Evolutionary conservation across 805 yeast genomes (phyloP).

Genomic region (Teunomyces kruisii): DNA sequence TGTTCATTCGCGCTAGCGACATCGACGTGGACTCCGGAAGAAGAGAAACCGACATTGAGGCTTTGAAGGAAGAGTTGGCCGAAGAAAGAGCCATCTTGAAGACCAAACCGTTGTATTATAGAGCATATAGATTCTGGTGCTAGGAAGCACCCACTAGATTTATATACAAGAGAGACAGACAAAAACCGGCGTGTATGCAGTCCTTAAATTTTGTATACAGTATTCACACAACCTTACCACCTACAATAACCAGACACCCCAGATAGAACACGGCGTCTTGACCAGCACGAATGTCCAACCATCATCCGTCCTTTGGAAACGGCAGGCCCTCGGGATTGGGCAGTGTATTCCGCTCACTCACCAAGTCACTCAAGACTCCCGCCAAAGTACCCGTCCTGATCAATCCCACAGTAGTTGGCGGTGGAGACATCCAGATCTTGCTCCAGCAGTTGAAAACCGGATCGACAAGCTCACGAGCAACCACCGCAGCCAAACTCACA

Average conservation of each 20-base stretch:
- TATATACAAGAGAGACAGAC: too few relatives aligned
- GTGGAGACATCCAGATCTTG: constrained; percentile 42
- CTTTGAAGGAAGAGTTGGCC: constrained; percentile 25
- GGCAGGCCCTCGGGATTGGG: constrained; percentile 36
- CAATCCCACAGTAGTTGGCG: constrained; percentile 46
- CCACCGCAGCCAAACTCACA: constrained; percentile 52
- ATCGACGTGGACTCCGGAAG: constrained; percentile 29
- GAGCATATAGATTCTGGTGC: constrained; percentile 38
- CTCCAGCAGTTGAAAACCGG: constrained; percentile 40
- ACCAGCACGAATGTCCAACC: constrained; percentile 19
- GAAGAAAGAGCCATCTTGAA: constrained; percentile 31
- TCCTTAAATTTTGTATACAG: neutral
- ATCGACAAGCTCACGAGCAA: constrained; percentile 37
- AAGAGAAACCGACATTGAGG: constrained; percentile 26
- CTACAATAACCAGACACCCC: too few relatives aligned
- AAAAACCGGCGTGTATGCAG: too few relatives aligned
- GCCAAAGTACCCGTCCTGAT: constrained; percentile 32
- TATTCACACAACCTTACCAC: neutral
- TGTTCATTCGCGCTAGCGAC: constrained; percentile 20
- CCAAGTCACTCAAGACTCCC: constrained; percentile 33
- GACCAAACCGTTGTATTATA: constrained; percentile 34
- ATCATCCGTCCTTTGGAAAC: constrained; percentile 26
- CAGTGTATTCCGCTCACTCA: constrained; percentile 38
- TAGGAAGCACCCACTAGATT: constrained; percentile 8
- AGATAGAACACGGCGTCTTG: too few relatives aligned